Base-by-base conservation (phyloP, 106 monocot species). In the Dendrobium chrysotoxum region DNA sequence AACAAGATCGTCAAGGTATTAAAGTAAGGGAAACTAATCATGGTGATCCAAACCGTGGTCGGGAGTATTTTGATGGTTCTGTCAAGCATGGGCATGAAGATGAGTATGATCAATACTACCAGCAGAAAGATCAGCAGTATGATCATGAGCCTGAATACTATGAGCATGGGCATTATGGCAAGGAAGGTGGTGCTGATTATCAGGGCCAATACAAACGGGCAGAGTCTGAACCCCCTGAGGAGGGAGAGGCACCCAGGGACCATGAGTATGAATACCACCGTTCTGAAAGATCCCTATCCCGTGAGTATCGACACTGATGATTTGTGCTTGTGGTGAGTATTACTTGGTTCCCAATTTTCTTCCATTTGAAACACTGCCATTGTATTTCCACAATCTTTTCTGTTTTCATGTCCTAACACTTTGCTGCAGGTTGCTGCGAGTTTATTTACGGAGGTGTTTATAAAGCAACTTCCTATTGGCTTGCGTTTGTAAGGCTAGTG, bases 181-280 rank as follows among this genome's bases (percentile, higher is more conserved):
- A 84, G 80, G 44, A 44, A 39, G 78, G 64, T n/a, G n/a, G 54
- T 64, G 82, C 68, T 65, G 41, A 25, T 53, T 86, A 88, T 80
- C 46, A 78, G 3, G 54, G 35, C 38, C 50, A 50, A 50, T 79
- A 85, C 12, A 82, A 41, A 28, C 79, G 67, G 28, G 81, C 26
- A 15, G 87, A 79, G 64, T 65, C 78, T 53, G 88, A 88, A 31
- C 81, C 82, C 40, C 85, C 80, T 54, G 93, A 90, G 68, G 90
- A 90, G 57, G 92, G 90, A 12, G 93, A 88, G 79, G 85, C 84
- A 1, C 83, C 84, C 72, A 86, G 80, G 35, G 93, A 90, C n/a
- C 83, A 83, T 45, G 88, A 86, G n/a, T 88, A 88, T 72, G 89
- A 68, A 38, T 85, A 92, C 79, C 81, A 79, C n/a, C 85, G 72